A percentile compares a stretch with the other conserved stretches of the same genome.
Conservation (phyloP, 768 basidiomycete species). For the Strobilomyces confusus region DNA sequence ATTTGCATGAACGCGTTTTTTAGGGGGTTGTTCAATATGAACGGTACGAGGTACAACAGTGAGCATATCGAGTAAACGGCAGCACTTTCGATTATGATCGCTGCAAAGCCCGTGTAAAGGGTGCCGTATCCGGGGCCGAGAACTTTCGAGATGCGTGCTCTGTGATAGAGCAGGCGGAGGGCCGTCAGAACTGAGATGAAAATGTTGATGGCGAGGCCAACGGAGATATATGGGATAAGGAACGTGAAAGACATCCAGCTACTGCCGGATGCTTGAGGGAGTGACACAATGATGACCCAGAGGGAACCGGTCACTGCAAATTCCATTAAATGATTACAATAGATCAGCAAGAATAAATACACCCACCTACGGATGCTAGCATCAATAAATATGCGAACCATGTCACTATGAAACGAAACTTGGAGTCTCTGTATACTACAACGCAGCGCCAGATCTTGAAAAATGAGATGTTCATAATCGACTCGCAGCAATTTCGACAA, state of each 20-base stretch:
- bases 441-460: slow-evolving; percentile 31
- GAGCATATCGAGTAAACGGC: slow-evolving; percentile 31
- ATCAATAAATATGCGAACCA: slow-evolving; percentile 20
- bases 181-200: slow-evolving; percentile 30
- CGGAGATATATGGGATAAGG: slow-evolving; percentile 30
- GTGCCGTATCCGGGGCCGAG: slow-evolving; percentile 27
- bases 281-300: slow-evolving; percentile 27
- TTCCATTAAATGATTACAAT: background rate
- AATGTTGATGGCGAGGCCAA: slow-evolving; percentile 32
- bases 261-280: slow-evolving; percentile 13
- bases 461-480: background rate
- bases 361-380: slow-evolving; percentile 24
- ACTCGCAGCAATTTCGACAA: background rate
- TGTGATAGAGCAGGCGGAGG: slow-evolving; percentile 28
- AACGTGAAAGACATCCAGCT: slow-evolving; percentile 31
- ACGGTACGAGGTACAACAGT: slow-evolving; percentile 30
- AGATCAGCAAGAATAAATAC: background rate
- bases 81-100: slow-evolving; percentile 34
- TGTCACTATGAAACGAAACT: slow-evolving; percentile 12
- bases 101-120: slow-evolving; percentile 29
- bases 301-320: slow-evolving; percentile 27
- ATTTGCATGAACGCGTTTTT: slow-evolving; percentile 29
- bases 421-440: slow-evolving; percentile 30
- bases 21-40: slow-evolving; percentile 17
- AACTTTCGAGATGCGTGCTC: slow-evolving; percentile 18